These are phyloP conservation scores for Saccharomyces hybrid DNA, from an alignment of 1,139 yeast genomes.

Conservation along the genomic window DNA sequence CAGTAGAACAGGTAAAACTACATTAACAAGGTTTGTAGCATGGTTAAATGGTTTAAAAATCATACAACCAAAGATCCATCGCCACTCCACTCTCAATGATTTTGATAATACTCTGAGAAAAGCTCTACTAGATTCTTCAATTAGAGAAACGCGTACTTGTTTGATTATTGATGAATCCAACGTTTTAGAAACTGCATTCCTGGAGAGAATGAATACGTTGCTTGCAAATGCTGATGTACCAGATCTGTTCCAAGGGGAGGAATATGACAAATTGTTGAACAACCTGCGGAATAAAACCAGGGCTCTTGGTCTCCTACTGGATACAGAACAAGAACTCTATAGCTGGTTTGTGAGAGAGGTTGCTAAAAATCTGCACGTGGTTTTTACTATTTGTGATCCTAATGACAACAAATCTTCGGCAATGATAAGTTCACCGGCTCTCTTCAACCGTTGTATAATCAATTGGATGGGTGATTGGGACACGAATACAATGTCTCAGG, in stretches of 20 bases:
- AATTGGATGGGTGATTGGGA: constrained; percentile 92
- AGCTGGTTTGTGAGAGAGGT: constrained; percentile 68
- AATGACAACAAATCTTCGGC: constrained; percentile 35
- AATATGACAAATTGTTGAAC: constrained; percentile 45
- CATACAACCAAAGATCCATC: constrained; percentile 50
- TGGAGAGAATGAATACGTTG: constrained; percentile 87
- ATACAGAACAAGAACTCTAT: constrained; percentile 64
- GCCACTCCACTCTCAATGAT: constrained; percentile 49
- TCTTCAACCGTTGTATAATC: constrained; percentile 82
- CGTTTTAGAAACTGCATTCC: constrained; percentile 65
- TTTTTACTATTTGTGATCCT: constrained; percentile 66
- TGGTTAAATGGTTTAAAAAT: constrained; percentile 81
- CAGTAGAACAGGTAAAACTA: constrained; percentile 74
- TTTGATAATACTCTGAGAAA: constrained; percentile 61
- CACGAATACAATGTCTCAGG: constrained; percentile 40
- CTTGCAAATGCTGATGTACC: constrained; percentile 91
- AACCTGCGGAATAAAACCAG: constrained; percentile 54
- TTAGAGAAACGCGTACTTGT: constrained; percentile 57
- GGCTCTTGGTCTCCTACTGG: constrained; percentile 55
- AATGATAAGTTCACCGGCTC: constrained; percentile 75
- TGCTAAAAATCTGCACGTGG: constrained; percentile 68
- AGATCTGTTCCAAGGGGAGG: constrained; percentile 79
- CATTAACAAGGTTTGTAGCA: constrained; percentile 71
- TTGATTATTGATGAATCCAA: constrained; percentile 77
- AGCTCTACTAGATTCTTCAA: constrained; percentile 44